These are phyloP conservation scores for Salix koriyanagi DNA, from an alignment of 345 rosid genomes.

Conservation along the genomic window DNA sequence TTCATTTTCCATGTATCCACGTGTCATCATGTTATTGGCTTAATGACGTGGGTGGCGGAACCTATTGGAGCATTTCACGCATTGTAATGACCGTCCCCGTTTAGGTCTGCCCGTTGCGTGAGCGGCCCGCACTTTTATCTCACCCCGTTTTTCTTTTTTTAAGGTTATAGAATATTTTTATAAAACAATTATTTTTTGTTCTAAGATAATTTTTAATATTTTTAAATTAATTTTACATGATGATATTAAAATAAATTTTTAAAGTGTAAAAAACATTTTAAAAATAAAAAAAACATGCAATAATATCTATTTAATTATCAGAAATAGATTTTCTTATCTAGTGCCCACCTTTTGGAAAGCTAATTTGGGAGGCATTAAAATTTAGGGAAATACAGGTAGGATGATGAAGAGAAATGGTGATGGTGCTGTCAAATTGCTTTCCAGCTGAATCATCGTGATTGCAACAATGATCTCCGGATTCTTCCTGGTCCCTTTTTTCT, in stretches of 20 bases:
- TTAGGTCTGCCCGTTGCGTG: slow-evolving; percentile 26
- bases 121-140: slow-evolving; percentile 7
- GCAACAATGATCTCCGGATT: not conserved
- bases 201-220: too few relatives aligned
- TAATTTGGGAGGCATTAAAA: not conserved
- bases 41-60: slow-evolving; percentile 6
- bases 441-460: not conserved
- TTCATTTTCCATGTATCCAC: not conserved
- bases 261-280: too few relatives aligned
- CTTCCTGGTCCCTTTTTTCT: not conserved
- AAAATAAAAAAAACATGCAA: too few relatives aligned
- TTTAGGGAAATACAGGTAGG: not conserved
- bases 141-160: too few relatives aligned
- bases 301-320: not conserved
- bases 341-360: not conserved
- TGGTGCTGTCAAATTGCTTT: not conserved
- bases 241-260: too few relatives aligned
- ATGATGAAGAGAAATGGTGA: not conserved
- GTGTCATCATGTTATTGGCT: slow-evolving; percentile 8
- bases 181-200: too few relatives aligned
- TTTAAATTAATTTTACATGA: too few relatives aligned
- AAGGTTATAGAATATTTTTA: too few relatives aligned
- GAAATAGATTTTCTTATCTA: not conserved
- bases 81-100: slow-evolving; percentile 11
- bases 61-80: slow-evolving; percentile 7